Evolutionary conservation across 2,329 filamentous ascomycete genomes (phyloP), one percentile per base, ranked within the genome.

Genomic region (Xylariaceae sp.): DNA sequence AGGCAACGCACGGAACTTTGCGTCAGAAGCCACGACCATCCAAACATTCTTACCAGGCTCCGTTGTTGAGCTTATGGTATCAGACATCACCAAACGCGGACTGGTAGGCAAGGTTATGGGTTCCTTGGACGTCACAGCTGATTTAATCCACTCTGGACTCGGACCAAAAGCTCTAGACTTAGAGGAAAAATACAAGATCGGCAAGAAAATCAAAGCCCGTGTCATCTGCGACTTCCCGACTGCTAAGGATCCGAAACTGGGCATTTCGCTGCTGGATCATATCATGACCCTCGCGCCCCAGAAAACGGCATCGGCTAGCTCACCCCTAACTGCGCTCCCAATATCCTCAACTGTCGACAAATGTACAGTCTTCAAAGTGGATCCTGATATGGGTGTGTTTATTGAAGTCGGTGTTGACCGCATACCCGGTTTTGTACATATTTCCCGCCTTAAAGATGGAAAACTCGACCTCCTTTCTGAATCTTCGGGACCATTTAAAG

Each of bases 1-100:
- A 19, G 87, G 84, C 35, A 88, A 84, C 63, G 70, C 83, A 56
- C 77, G 84, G 46, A 83, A 84, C 66, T 81, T 79, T 54, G 78
- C 95, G 2, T 80, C 78, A 32, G 85, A 88, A 41, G 91, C 91
- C 0, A 90, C 90, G 6, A 95, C 89, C 0, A 88, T 99, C 67
- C 90, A 91, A 69, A 83, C 88, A 5, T 96, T 95, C 72, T 79
- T 96, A 5, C 94, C 95, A 1, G 95, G 94, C 61, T 94, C 90
- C n/a, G 85, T 87, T 4, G 89, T 91, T 37, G 91, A 96, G 63
- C 78, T 96, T 8, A 77, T 97, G 47, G 74, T 99, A 39, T 87
- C 88, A 2, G 87, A 94, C 46, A 83, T 88, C 11, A 84, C 85
- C 8, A 72, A 80, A 9, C 83, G 81, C 60, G 94, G 94, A n/a